A percentile compares a stretch with the other conserved stretches of the same genome.
These are phyloP conservation scores for Exsudoporus frostii DNA, from an alignment of 768 basidiomycete genomes.

Conservation along the genomic window DNA sequence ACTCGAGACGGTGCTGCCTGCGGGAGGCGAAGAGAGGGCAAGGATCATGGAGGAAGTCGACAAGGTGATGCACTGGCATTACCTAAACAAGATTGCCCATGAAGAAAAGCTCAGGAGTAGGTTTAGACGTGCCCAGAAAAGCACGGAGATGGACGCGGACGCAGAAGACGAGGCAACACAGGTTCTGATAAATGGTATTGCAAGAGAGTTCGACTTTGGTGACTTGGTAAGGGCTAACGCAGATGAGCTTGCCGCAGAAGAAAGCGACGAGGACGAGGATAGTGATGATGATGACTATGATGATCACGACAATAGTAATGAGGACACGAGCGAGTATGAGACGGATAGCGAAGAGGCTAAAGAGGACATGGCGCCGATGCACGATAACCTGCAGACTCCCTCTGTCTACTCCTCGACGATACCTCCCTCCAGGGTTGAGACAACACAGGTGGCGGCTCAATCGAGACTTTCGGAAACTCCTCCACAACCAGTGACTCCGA, in stretches of 20 bases:
- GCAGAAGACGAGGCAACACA: constrained; percentile 79
- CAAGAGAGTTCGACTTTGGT: constrained; percentile 78
- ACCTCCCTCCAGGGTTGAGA: background rate
- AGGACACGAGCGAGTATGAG: constrained; percentile 41
- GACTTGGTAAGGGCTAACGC: constrained; percentile 77
- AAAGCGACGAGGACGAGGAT: constrained; percentile 49
- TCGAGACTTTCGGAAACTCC: background rate
- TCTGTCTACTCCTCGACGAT: background rate
- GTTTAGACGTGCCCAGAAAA: constrained; percentile 60
- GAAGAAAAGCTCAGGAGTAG: constrained; percentile 89
- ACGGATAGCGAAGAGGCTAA: constrained; percentile 15
- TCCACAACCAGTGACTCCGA: constrained; percentile 5
- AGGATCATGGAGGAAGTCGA: constrained; percentile 85
- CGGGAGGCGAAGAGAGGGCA: constrained; percentile 70
- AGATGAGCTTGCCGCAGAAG: constrained; percentile 76
- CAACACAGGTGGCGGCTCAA: background rate
- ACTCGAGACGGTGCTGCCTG: constrained; percentile 88
- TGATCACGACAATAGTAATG: constrained; percentile 42
- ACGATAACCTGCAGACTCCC: background rate
- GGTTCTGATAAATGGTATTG: constrained; percentile 75
- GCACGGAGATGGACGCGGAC: constrained; percentile 47
- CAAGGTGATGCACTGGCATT: constrained; percentile 86
- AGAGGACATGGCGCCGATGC: constrained; percentile 1
- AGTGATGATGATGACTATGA: constrained; percentile 36
- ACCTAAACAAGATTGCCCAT: constrained; percentile 88